Evolutionary conservation across 257 asterid species (phyloP), one percentile per base, ranked within the genome.

Genomic region (Mentha longifolia): DNA sequence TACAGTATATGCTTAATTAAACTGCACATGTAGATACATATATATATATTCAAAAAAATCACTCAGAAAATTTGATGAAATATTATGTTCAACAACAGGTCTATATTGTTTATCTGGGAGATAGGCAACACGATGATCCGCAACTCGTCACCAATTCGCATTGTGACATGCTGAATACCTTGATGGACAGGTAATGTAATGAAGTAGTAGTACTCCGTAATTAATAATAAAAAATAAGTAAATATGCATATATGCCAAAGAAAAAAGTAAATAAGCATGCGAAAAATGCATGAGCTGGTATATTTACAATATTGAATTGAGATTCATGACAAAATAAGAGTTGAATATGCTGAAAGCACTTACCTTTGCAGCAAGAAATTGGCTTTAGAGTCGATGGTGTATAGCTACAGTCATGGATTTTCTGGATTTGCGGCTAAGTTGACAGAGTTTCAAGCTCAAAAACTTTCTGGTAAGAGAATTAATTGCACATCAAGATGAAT

Each of bases 391-490:
- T 75, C 86, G 4, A 78, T 87, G 76, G 79, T 87, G 65, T 82
- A 82, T n/a, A 84, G 90, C 65, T 87, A 82, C 78, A 80, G 50
- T 16, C 85, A 80, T 20, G 86, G 89, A 22, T 87, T 87, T 68
- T 87, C 89, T 28, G 92, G 88, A 43, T 84, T 87, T 68, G 92
- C 92, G 22, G 92, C 88, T 28, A 82, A 70, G 78, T 55, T 87
- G 50, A 78, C 86, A 1, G 50, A 68, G 15, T 71, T 73, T 20
- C 85, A 87, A 73, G 89, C 86, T 19, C 78, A 79, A 50, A 77
- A 74, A 67, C 66, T 81, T 60, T 74, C 78, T n/a, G 78, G 85
- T 81, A 74, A 49, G n/a, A n/a, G n/a, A n/a, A n/a, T n/a, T n/a
- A n/a, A n/a, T n/a, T n/a, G n/a, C n/a, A n/a, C n/a, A n/a, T n/a